Conservation (phyloP, 805 yeast species). For the Yamadazyma nakazawae region DNA sequence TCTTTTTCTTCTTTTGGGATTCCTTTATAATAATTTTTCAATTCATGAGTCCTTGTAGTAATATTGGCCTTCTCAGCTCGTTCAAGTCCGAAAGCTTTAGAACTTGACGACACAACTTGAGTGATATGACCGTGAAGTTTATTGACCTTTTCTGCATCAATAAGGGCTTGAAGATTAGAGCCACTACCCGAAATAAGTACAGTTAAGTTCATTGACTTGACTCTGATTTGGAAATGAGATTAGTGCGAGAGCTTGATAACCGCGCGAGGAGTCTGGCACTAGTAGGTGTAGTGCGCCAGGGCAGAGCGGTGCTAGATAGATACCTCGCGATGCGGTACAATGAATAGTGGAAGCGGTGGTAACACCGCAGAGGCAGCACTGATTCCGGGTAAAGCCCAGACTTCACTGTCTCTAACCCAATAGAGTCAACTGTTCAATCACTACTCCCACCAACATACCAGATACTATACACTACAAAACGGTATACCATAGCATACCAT, state of each 20-base stretch:
- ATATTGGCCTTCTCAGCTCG: slow-evolving; percentile 72
- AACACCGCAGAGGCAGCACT: too few relatives aligned
- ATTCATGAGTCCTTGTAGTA: slow-evolving; percentile 65
- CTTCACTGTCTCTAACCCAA: too few relatives aligned
- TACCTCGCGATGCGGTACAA: too few relatives aligned
- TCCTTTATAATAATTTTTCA: slow-evolving; percentile 71
- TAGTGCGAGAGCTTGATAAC: not conserved
- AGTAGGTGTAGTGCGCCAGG: not conserved
- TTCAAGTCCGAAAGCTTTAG: slow-evolving; percentile 81
- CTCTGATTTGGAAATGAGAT: not conserved
- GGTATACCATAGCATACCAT: too few relatives aligned
- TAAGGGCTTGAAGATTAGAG: slow-evolving; percentile 90
- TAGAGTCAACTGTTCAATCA: too few relatives aligned
- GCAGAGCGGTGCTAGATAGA: too few relatives aligned
- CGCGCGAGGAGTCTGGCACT: not conserved
- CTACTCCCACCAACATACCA: too few relatives aligned
- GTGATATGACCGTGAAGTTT: slow-evolving; percentile 53
- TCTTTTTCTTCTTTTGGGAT: slow-evolving; percentile 65
- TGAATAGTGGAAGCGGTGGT: too few relatives aligned
- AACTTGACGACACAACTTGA: slow-evolving; percentile 80
- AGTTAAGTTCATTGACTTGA: slow-evolving; percentile 35
- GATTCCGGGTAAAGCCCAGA: too few relatives aligned
- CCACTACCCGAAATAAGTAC: slow-evolving; percentile 95
- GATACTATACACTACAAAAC: too few relatives aligned
- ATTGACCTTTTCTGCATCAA: slow-evolving; percentile 59